Base-by-base conservation (phyloP, 768 basidiomycete species). In the Flagelloscypha sp. region DNA sequence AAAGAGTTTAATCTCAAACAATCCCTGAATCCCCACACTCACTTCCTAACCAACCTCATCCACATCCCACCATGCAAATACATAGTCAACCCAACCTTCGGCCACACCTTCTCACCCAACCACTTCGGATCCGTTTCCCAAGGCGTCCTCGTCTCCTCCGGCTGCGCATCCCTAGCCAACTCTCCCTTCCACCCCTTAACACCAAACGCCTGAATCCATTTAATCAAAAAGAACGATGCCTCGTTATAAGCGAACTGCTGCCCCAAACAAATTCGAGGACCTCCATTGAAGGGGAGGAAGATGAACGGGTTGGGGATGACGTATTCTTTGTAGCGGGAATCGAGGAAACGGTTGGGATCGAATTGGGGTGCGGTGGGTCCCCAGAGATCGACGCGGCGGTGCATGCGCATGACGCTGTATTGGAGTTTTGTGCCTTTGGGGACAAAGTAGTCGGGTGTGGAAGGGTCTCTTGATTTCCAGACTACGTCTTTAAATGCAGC, bases 321-420 rank as follows among this genome's bases (percentile, higher is more conserved):
- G 31, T 65, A 65, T 37, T 65, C 62, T 10, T 50, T 42, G 4
- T 65, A 59, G 31, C 24, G 50, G 10, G 63, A 46, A 45, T 70
- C 69, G 12, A 70, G 45, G 55, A 66, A 71, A 2, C 68, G 55
- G 24, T 65, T 65, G 0, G 69, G 68, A 32, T 70, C 68, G 33
- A 68, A 70, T 31, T 56, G 46, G 12, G 55, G 36, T 1, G 65
- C 65, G 66, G 33, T 24, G 12, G 7, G 38, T 33, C 24, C 53
- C 53, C 53, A 55, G 1, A 51, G 41, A 21, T 47, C 46, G 7
- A 34, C 40, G 5, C 49, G 49, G 13, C 53, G 45, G 16, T 53
- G 49, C 45, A 49, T 45, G 24, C 43, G 12, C 31, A 43, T 44
- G 2, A 52, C 39, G 6, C 46, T 35, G 27, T 42, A 49, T 4